These are phyloP conservation scores for Blastomyces gilchristii DNA, from an alignment of 2,329 filamentous ascomycete species.

Conservation along the genomic window DNA sequence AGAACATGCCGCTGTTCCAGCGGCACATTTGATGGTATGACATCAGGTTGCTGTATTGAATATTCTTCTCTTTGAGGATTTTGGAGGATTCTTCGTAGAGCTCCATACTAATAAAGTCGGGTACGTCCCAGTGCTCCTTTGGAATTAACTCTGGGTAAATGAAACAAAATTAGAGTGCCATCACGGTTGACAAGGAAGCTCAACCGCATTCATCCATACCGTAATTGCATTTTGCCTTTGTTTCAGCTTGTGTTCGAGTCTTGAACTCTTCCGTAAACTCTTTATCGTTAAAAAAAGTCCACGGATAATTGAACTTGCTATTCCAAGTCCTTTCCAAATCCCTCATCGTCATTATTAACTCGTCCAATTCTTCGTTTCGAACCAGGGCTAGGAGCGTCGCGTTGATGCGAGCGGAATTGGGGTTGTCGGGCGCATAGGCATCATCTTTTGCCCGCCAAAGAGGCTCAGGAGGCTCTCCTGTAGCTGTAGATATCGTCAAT, in stretches of 20 bases:
- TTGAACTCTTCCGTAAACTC: slow-evolving; percentile 94
- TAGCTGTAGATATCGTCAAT: slow-evolving; percentile 45
- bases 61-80: slow-evolving; percentile 68
- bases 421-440: slow-evolving; percentile 66
- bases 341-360: slow-evolving; percentile 76
- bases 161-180: slow-evolving; percentile 20
- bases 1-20: slow-evolving; percentile 98
- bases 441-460: slow-evolving; percentile 62
- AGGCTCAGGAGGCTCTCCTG: slow-evolving; percentile 68
- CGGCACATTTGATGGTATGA: slow-evolving; percentile 99
- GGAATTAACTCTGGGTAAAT: slow-evolving; percentile 62
- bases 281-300: slow-evolving; percentile 97
- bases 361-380: slow-evolving; percentile 76
- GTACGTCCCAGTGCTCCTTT: slow-evolving; percentile 87
- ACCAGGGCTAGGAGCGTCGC: slow-evolving; percentile 87
- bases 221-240: slow-evolving; percentile 79
- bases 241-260: slow-evolving; percentile 63
- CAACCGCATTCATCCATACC: slow-evolving; percentile 43
- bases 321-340: slow-evolving; percentile 96
- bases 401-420: slow-evolving; percentile 74
- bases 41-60: slow-evolving; percentile 80
- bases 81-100: slow-evolving; percentile 76
- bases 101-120: slow-evolving; percentile 83
- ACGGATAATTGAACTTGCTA: slow-evolving; percentile 97
- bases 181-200: background rate